These are phyloP conservation scores for Aegilops umbellulata DNA, from an alignment of 176 grass and related monocot genomes.

Conservation along the genomic window DNA sequence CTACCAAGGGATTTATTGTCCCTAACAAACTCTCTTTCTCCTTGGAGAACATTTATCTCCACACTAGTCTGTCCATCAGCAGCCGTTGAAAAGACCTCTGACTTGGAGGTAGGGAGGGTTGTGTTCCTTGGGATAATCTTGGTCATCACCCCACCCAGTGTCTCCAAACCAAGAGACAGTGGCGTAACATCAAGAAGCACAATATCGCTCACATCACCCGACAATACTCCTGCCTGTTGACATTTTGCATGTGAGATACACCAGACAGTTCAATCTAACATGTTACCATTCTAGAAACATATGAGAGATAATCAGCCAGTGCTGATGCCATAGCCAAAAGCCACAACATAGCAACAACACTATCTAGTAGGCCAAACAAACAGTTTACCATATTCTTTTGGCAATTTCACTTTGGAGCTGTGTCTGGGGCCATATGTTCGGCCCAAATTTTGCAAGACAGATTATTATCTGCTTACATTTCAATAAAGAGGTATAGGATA, in stretches of 20 bases:
- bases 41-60: slow-evolving; percentile 81
- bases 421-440: background rate
- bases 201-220: slow-evolving; percentile 78
- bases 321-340: background rate
- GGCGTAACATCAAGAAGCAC: slow-evolving; percentile 80
- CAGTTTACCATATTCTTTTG: background rate
- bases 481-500: background rate
- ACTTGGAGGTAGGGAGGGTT: slow-evolving; percentile 68
- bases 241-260: background rate
- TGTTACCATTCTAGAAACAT: background rate
- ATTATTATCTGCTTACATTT: background rate
- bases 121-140: slow-evolving; percentile 84
- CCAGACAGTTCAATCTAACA: background rate
- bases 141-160: slow-evolving; percentile 79
- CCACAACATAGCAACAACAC: background rate
- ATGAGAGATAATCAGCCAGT: background rate
- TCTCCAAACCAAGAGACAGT: slow-evolving; percentile 79
- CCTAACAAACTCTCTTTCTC: slow-evolving; percentile 76
- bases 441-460: background rate
- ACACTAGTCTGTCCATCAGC: slow-evolving; percentile 75
- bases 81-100: slow-evolving; percentile 77
- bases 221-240: slow-evolving; percentile 67
- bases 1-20: slow-evolving; percentile 83
- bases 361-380: background rate
- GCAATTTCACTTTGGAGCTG: background rate